Evolutionary conservation across 148 eudicot genomes (phyloP), one percentile per base, ranked within the genome.

Genomic region (Persicaria tinctoria): DNA sequence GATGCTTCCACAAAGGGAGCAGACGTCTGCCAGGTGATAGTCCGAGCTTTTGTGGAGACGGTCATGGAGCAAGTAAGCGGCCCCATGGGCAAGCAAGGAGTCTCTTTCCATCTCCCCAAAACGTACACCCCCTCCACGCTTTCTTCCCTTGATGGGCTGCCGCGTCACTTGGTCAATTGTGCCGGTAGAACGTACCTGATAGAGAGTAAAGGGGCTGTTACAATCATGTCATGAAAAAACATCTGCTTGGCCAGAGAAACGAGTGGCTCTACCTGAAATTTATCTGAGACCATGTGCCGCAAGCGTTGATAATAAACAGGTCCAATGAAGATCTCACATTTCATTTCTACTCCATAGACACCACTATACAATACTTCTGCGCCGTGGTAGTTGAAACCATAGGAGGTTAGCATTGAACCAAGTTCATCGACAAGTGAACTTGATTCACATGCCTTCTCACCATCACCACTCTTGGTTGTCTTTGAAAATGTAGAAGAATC

Each of bases 21-120:
- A 94, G 56, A 94, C 90, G 49, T 91, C 97, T 0, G 98, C 98
- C 7, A 94, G 76, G 80, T 94, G 98, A 81, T 91, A 86, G 76
- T 94, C 98, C 0, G 98, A 94, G 75, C 96, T 87, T 48, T 79
- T 87, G 80, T 94, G 96, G 46, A 94, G 86, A 76, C 98, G 83
- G 76, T 94, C 98, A 41, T 94, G 96, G 70, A 94, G 77, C 44
- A 90, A 76, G 78, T 94, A 94, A 17, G 98, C 89, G 16, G 98
- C 97, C 7, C 98, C 98, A 27, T 94, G 98, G 47, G 98, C 98
- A 46, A 94, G 88, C 79, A 94, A 86, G 3, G 98, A 89, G 49
- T 94, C 98, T 55, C 98, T 83, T 78, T 94, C 98, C 98, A 94
- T 94, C 79, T 94, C 98, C 47, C 98, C 98, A 63, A 94, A 94